Evolutionary conservation across 2,329 filamentous ascomycete genomes (phyloP).

Genomic region (Lasiodiplodia sp.): DNA sequence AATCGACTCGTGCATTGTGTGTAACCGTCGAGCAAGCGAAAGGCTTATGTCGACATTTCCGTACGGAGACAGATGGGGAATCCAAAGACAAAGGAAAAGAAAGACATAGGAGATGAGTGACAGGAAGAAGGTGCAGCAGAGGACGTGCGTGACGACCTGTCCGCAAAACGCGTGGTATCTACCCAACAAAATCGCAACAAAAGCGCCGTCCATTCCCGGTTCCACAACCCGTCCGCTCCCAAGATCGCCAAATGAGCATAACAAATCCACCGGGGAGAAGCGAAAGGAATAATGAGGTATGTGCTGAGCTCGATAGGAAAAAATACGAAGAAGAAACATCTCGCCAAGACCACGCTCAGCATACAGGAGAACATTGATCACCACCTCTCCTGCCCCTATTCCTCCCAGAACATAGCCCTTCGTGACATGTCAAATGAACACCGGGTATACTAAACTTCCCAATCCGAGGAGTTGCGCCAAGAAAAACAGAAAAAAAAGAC

Average conservation of each 20-base stretch:
- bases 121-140: conserved; percentile 20
- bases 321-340: not conserved
- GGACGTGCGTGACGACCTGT: conserved; percentile 23
- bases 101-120: not conserved
- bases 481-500: conserved; percentile 5
- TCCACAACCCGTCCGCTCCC: conserved; percentile 3
- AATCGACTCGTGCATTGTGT: not conserved
- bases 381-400: conserved; percentile 26
- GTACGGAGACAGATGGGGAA: not conserved
- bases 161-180: conserved; percentile 24
- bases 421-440: conserved; percentile 28
- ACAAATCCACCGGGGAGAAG: conserved; percentile 10
- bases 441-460: conserved; percentile 26
- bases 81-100: not conserved
- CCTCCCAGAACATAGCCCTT: conserved; percentile 26
- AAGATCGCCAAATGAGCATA: conserved; percentile 10
- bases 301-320: conserved; percentile 5
- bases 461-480: conserved; percentile 16
- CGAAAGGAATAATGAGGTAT: conserved; percentile 13
- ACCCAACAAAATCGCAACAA: conserved; percentile 15
- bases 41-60: not conserved
- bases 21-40: conserved; percentile 5
- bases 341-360: conserved; percentile 17
- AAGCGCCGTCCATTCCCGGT: conserved; percentile 15
- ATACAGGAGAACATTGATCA: conserved; percentile 1